These are phyloP conservation scores for Epicoccum sorghinum DNA, from an alignment of 2,329 filamentous ascomycete species.

Conservation along the genomic window DNA sequence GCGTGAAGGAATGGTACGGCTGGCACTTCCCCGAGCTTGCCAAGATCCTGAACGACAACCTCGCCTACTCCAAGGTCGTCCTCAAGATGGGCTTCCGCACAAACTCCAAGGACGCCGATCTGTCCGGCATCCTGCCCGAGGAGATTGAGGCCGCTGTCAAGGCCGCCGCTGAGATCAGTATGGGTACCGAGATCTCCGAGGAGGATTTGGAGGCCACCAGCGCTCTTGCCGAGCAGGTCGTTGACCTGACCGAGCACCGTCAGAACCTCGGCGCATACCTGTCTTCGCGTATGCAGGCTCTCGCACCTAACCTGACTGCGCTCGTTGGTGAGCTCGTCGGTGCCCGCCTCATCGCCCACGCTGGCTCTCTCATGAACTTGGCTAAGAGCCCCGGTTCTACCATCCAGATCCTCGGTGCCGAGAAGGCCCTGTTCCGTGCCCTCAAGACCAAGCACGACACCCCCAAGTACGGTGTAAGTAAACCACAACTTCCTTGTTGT, in stretches of 20 bases:
- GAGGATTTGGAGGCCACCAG: slow-evolving; percentile 94
- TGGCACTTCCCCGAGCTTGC: slow-evolving; percentile 99
- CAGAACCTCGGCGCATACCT: slow-evolving; percentile 87
- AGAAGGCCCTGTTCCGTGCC: slow-evolving; percentile 97
- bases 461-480: slow-evolving; percentile 80
- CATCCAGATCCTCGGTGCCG: slow-evolving; percentile 96
- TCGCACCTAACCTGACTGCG: slow-evolving; percentile 92
- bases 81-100: slow-evolving; percentile 87
- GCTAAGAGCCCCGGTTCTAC: slow-evolving; percentile 95
- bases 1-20: slow-evolving; percentile 99
- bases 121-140: slow-evolving; percentile 84
- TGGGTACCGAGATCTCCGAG: slow-evolving; percentile 95
- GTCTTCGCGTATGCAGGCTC: slow-evolving; percentile 91
- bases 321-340: slow-evolving; percentile 93
- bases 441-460: slow-evolving; percentile 99
- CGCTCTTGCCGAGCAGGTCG: slow-evolving; percentile 89
- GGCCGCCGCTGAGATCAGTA: slow-evolving; percentile 92
- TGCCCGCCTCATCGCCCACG: slow-evolving; percentile 91
- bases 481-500: slow-evolving; percentile 37
- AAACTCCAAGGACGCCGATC: slow-evolving; percentile 75
- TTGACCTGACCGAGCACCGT: slow-evolving; percentile 82
- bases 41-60: slow-evolving; percentile 88
- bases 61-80: slow-evolving; percentile 79
- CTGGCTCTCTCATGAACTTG: slow-evolving; percentile 90
- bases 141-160: slow-evolving; percentile 93